Evolutionary conservation across 2,329 filamentous ascomycete species (phyloP), one percentile per base, ranked within the genome.

Genomic region (Cordyceps pruinosa): DNA sequence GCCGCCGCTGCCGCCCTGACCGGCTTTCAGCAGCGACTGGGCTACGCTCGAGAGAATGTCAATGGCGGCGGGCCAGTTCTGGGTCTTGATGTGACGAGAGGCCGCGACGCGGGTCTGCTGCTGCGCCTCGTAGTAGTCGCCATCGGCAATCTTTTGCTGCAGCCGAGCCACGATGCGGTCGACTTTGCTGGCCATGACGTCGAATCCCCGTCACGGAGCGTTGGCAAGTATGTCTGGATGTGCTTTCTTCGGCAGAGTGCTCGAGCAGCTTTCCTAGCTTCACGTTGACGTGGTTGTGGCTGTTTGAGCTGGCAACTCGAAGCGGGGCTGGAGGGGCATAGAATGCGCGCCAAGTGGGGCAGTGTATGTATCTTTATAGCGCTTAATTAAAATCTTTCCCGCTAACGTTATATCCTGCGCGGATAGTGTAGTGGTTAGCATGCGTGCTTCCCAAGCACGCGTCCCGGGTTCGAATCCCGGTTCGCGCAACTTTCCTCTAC

Each of bases 71-170:
- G 80, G 72, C 82, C 89, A 97, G 80, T 93, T 93, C 60, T 83
- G 77, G 44, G 87, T 81, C 77, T 97, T 97, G 71, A 93, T 85
- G 76, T 99, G 96, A 58, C 95, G 91, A 39, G 90, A 88, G 60
- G 92, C 92, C 64, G 97, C 93, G 56, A 97, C 92, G 61, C 94
- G 90, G 63, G 96, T 90, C 77, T 99, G 94, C 74, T 99, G 94
- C 75, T 97, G 93, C 58, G 94, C 94, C 81, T 99, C 94, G 77
- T 99, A 99, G 80, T 85, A 97, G 70, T 94, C 87, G 67, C 92
- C 93, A 73, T 95, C 90, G 64, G 84, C 80, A 73, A 96, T 96
- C 73, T 90, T 93, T 73, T 88, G 80, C 75, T 93, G 89, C 71
- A 97, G 86, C 26, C 82, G 79, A 58, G 77, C 70, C 64, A 84